Percentiles rank a stretch among this genome's conserved stretches.
phyloP scores from a whole-genome alignment of 1,139 yeast species.

The Yamadazyma buinensis region DNA sequence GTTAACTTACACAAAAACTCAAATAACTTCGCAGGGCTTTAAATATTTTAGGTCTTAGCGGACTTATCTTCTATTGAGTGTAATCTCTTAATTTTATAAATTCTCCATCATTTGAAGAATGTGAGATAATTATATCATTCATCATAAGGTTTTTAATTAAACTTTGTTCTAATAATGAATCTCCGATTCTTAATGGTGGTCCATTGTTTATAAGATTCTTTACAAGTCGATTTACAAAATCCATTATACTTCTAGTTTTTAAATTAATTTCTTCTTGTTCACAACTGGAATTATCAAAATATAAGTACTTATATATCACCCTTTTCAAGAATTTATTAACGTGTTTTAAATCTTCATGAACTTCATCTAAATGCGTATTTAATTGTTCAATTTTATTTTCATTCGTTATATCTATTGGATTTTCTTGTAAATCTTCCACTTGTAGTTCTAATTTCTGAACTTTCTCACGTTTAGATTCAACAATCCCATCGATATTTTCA shows the following conservation, averaged over 20 bases:
- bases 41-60: no score
- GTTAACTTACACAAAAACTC: no score
- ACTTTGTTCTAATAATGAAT: constrained; percentile 12
- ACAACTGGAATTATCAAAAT: constrained; percentile 4
- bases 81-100: constrained; percentile 7
- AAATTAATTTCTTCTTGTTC: constrained; percentile 3
- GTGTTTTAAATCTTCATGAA: neutral
- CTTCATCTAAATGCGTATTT: neutral
- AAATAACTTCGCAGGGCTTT: no score
- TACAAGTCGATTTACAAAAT: constrained; percentile 8
- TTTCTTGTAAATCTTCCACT: neutral
- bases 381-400: neutral
- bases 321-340: constrained; percentile 3
- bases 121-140: constrained; percentile 15
- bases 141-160: constrained; percentile 17
- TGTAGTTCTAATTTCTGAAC: neutral
- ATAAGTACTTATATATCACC: constrained; percentile 6
- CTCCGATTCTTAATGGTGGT: constrained; percentile 15
- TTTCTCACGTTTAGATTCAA: constrained; percentile 1
- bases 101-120: constrained; percentile 9
- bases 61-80: no score
- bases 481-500: constrained; percentile 3
- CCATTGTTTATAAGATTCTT: constrained; percentile 10
- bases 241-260: constrained; percentile 4
- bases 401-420: neutral